Evolutionary conservation across 495 filamentous ascomycete species (phyloP), one percentile per base, ranked within the genome.

Genomic region (Tuber calosporum): DNA sequence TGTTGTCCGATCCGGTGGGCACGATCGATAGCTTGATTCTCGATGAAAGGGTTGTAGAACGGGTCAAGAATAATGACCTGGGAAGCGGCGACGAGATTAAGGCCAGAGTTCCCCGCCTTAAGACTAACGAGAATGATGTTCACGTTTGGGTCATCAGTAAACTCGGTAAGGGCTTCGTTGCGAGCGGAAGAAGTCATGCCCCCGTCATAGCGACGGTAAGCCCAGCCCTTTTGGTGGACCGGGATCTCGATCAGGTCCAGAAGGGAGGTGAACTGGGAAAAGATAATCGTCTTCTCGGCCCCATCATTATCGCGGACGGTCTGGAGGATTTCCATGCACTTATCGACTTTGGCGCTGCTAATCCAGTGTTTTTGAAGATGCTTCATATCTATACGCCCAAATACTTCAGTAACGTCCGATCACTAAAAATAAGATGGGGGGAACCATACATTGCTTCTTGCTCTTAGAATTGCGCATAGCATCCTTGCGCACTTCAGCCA

Each of bases 11-110:
- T 92, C 5, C 94, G 91, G 81, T 98, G 91, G 4, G 94, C 92
- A 48, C 94, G 92, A 82, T 97, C 95, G 72, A 98, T 90, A 1
- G 94, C 94, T 82, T 98, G 94, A 78, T 94, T 92, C 83, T 98
- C 94, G 38, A 96, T 90, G 81, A 90, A 97, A 0, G 94, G 93
- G 74, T 98, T 98, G 92, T 95, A 98, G 84, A 97, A 97, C 0
- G 94, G 94, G 77, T 98, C 94, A 72, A 96, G 88, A 70, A 97
- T 90, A 80, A 98, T 92, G 75, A 98, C 91, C 76, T 93, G 90
- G 0, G 89, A 91, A 0, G 94, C 94, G n/a, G 89, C 89, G 11
- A 90, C 90, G 30, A 98, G 87, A 81, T 98, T 98, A 48, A 98
- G 85, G 0, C 94, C 94, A 0, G 94, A 87, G 80, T 98, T 98